Conservation (phyloP, 2,329 filamentous ascomycete species). For the Cladosporium colombiae region DNA sequence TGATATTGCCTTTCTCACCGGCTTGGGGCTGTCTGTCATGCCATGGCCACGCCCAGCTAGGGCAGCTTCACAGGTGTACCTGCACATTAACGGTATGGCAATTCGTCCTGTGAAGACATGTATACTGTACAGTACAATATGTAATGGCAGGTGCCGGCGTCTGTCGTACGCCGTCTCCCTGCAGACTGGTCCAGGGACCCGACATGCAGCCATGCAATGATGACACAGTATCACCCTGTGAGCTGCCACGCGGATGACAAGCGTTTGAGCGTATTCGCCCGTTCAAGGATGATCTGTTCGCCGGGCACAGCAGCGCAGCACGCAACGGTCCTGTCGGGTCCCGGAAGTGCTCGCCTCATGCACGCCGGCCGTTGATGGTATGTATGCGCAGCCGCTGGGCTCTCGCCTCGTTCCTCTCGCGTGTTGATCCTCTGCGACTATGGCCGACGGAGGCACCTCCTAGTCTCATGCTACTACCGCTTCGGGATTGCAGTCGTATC, state of each 20-base stretch:
- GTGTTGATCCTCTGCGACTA: neutral
- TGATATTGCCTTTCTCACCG: neutral
- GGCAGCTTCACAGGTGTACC: neutral
- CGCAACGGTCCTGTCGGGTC: neutral
- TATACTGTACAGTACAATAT: neutral
- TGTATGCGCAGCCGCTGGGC: neutral
- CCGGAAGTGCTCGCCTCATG: neutral
- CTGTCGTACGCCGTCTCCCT: neutral
- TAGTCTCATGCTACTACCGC: neutral
- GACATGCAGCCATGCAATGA: neutral
- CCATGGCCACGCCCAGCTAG: neutral
- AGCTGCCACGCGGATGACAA: neutral
- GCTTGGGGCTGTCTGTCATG: neutral
- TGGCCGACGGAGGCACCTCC: neutral
- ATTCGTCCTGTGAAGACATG: neutral
- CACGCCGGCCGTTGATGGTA: neutral
- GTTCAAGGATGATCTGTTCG: neutral
- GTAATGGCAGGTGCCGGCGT: slow-evolving; percentile 3
- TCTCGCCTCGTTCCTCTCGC: neutral
- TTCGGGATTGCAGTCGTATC: neutral
- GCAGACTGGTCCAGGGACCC: neutral
- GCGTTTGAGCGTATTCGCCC: neutral
- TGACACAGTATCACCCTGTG: neutral
- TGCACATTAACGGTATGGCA: neutral
- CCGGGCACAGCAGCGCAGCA: neutral